Evolutionary conservation across 2,329 filamentous ascomycete genomes (phyloP).

Genomic region (Fusarium zealandicum): DNA sequence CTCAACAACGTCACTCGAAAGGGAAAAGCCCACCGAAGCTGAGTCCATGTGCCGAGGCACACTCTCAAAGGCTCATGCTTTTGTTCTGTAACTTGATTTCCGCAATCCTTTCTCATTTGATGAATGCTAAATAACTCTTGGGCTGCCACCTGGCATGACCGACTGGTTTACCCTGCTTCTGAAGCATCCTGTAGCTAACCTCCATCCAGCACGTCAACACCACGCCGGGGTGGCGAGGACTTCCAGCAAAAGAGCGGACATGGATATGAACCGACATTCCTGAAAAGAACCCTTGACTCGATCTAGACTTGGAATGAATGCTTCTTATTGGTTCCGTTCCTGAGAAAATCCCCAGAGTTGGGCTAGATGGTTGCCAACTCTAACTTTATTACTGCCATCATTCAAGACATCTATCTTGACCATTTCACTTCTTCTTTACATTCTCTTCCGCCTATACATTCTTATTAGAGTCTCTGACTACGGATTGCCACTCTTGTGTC

Average conservation of each 20-base stretch:
- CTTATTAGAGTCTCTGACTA: no score
- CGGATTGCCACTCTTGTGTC: background rate
- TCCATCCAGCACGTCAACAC: background rate
- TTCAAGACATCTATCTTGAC: no score
- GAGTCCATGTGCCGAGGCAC: conserved; percentile 21
- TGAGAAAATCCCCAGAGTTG: background rate
- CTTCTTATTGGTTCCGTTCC: conserved; percentile 10
- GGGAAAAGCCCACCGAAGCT: background rate
- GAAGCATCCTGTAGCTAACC: background rate
- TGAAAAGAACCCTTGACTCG: conserved; percentile 8
- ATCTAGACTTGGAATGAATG: conserved; percentile 1
- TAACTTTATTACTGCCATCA: background rate
- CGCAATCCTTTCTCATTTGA: background rate
- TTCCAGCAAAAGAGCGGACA: conserved; percentile 6
- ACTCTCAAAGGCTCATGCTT: conserved; percentile 6
- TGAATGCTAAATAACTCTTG: no score
- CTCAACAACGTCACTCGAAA: conserved; percentile 10
- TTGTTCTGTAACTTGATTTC: background rate
- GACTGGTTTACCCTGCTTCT: background rate
- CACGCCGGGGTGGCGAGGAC: background rate
- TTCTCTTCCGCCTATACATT: background rate
- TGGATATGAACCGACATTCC: conserved; percentile 18
- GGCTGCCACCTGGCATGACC: background rate
- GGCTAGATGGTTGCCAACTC: background rate
- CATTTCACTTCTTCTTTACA: background rate